These are phyloP conservation scores for Fusarium guadeloupense DNA, from an alignment of 2,329 filamentous ascomycete genomes.

Conservation along the genomic window DNA sequence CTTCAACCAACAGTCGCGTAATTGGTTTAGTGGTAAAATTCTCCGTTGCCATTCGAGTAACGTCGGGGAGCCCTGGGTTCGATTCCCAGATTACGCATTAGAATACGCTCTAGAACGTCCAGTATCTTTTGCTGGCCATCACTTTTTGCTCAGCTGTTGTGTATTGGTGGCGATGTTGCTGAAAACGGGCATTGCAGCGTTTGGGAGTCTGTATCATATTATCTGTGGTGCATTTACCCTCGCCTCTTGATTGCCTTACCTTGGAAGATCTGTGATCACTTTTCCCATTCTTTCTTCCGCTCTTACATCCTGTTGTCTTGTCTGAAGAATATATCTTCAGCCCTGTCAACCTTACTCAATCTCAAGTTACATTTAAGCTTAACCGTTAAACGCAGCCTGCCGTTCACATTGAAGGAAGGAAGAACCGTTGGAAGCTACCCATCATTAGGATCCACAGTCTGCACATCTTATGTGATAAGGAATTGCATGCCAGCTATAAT, in stretches of 20 bases:
- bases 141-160: not conserved
- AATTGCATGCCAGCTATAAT: not conserved
- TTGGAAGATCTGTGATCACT: too few relatives aligned
- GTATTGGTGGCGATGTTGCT: not conserved
- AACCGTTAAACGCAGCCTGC: not conserved
- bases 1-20: conserved; percentile 15
- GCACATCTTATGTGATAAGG: not conserved
- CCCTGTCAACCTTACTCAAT: not conserved
- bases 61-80: conserved; percentile 35
- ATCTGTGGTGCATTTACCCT: too few relatives aligned
- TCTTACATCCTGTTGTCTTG: too few relatives aligned
- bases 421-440: not conserved
- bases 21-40: conserved; percentile 41
- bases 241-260: too few relatives aligned
- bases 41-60: conserved; percentile 32
- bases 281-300: too few relatives aligned
- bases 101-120: accelerated
- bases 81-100: conserved; percentile 35
- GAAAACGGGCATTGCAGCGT: too few relatives aligned
- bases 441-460: not conserved
- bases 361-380: not conserved
- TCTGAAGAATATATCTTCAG: too few relatives aligned
- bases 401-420: too few relatives aligned
- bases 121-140: not conserved
- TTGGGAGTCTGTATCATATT: too few relatives aligned